A percentile compares a stretch with the other conserved stretches of the same genome.
Evolutionary conservation across 2,329 filamentous ascomycete genomes (phyloP).

Genomic region (Pyricularia pennisetigena): DNA sequence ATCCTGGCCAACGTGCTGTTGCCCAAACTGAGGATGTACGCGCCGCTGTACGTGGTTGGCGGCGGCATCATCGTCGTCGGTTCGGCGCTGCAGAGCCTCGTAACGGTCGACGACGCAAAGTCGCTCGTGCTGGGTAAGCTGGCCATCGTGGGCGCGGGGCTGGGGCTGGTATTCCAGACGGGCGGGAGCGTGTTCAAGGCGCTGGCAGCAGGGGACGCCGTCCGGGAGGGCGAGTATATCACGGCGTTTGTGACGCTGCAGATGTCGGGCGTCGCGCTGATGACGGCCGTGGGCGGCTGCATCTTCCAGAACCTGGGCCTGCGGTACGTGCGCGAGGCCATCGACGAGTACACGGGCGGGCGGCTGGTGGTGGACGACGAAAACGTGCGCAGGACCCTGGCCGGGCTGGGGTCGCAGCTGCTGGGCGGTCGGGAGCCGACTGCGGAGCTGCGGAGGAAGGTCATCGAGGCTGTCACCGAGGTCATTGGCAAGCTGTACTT

Average conservation of each 20-base stretch:
- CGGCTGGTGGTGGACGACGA: conserved; percentile 4
- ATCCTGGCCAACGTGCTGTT: conserved; percentile 23
- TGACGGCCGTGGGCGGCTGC: conserved; percentile 17
- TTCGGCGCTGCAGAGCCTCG: conserved; percentile 10
- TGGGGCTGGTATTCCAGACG: conserved; percentile 21
- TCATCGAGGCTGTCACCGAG: conserved; percentile 14
- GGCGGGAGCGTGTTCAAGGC: conserved; percentile 15
- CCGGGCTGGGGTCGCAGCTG: background rate
- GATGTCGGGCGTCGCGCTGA: conserved; percentile 18
- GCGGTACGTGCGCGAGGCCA: conserved; percentile 9
- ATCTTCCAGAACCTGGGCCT: conserved; percentile 21
- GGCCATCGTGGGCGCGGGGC: conserved; percentile 20
- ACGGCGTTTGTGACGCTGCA: conserved; percentile 24
- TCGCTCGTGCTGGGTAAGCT: conserved; percentile 16
- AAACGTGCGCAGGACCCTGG: background rate
- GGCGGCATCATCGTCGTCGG: conserved; percentile 17
- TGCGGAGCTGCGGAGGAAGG: background rate
- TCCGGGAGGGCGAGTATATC: conserved; percentile 16
- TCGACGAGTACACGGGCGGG: conserved; percentile 11
- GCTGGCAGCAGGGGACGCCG: background rate
- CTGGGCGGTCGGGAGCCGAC: too few relatives aligned
- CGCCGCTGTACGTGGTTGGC: conserved; percentile 19
- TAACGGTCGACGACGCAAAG: background rate
- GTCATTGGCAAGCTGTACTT: conserved; percentile 18
- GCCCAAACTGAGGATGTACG: conserved; percentile 26